Base-by-base conservation (phyloP, 257 asterid species). In the Henckelia pumila region DNA sequence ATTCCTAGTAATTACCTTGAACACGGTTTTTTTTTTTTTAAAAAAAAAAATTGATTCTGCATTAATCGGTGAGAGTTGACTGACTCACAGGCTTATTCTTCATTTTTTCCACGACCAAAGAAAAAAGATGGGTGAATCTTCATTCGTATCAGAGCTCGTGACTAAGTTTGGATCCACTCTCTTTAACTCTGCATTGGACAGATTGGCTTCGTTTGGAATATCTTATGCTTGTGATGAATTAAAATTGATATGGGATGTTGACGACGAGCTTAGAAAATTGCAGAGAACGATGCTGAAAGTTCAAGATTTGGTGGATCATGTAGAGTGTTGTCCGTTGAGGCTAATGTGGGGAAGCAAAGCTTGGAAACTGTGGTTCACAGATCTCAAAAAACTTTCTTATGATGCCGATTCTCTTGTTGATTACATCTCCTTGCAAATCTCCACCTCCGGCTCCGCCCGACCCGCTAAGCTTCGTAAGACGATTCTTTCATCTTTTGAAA, bases 231-330 rank as follows among this genome's bases (percentile, higher is more conserved):
- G 66, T 63, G 30, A 16, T 10, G 56, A 64, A 56, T 21, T 72
- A 53, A 28, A 50, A 16, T 1, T 40, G 28, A 67, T 80, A 44
- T 59, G 60, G 68, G 61, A 73, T 21, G 76, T 71, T 5, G 78
- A 71, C 58, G 66, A 61, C 9, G 75, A 80, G 61, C 71, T 74
- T 20, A 73, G 78, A 22, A 77, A 70, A 16, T 23, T 80, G 72
- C 78, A 74, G 35, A 74, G 80, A 55, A 59, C 80, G 3, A 66
- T 55, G 26, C 35, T 50, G 21, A 80, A 61, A 49, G 22, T 74
- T 20, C 75, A 66, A 24, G 78, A 57, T 13, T 61, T 80, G 69
- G 73, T 80, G 29, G 77, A 73, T 19, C 44, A 20, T 0, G 23
- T 68, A 30, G 77, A 71, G 56, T 59, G 59, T 52, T 61, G 37